Evolutionary conservation across 768 basidiomycete species (phyloP), one percentile per base, ranked within the genome.

Genomic region (Tricholoma bakamatsutake): DNA sequence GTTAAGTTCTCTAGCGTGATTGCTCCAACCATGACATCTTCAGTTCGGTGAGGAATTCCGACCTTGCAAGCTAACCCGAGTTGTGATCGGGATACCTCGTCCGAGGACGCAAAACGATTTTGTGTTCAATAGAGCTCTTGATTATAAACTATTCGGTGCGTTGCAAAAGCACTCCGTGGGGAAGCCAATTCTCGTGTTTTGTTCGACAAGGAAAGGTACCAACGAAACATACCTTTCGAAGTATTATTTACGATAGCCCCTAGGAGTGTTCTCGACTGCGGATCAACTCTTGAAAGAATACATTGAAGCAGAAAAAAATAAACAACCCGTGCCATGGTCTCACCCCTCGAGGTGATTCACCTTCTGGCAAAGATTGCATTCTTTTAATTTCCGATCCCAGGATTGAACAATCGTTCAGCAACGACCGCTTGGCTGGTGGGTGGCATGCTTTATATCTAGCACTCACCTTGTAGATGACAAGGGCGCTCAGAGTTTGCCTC

Each of bases 41-140:
- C 56, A 97, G 93, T 98, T 99, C 59, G 93, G 91, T 9, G 93
- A 98, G 65, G 88, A 90, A 53, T 98, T 84, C 64, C 79, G 96
- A 27, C 93, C 96, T 2, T 95, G 93, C 71, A 84, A 83, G 63
- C 77, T 96, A 5, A 80, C 76, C 3, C 80, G 85, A 51, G 74
- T 82, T 61, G 89, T 97, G 9, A 80, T 90, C 60, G 87, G 88
- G 2, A 81, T 90, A 57, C 75, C 79, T 18, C 81, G 84, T 39
- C 68, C 74, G 39, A 83, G 76, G 59, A 76, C 77, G 47, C 78
- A 82, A 52, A 96, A 94, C 62, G 90, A 93, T 59, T 95, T 92
- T 64, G 78, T 78, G 12, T 94, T 93, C 65, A 77, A 79, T 2
- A 81, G 79, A 56, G 76, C 71, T 4, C 77, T 98, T 11, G 90